Percentiles rank a stretch among this genome's conserved stretches.
Conservation (phyloP, 768 basidiomycete genomes). For the Mycena amicta region DNA sequence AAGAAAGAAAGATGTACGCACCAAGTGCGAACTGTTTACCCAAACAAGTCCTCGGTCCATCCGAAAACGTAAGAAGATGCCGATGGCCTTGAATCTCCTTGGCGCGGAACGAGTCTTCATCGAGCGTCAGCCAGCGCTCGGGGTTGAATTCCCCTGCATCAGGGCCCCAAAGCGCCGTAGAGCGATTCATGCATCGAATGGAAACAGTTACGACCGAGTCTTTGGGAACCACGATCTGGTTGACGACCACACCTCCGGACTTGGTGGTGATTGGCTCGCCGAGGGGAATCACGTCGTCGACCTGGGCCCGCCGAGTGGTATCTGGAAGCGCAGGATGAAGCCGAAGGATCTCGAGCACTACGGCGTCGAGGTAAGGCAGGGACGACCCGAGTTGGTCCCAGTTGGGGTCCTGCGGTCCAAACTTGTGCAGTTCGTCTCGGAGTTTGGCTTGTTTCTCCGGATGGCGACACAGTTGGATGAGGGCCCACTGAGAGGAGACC, state of each 20-base stretch:
- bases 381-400: conserved; percentile 39
- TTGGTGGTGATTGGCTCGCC: conserved; percentile 31
- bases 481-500: conserved; percentile 35
- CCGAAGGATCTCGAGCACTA: conserved; percentile 41
- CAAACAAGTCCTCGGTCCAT: conserved; percentile 48
- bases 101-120: conserved; percentile 26
- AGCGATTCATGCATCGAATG: conserved; percentile 42
- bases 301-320: conserved; percentile 35
- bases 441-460: conserved; percentile 34
- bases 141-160: conserved; percentile 48
- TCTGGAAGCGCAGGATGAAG: conserved; percentile 37
- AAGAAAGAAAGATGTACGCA: too few relatives aligned
- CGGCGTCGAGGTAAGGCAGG: conserved; percentile 45
- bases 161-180: conserved; percentile 44
- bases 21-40: conserved; percentile 47
- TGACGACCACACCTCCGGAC: conserved; percentile 30
- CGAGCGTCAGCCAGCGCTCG: conserved; percentile 42
- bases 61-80: conserved; percentile 47
- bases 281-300: conserved; percentile 43
- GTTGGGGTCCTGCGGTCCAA: conserved; percentile 31
- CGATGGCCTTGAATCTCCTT: conserved; percentile 38
- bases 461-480: conserved; percentile 37
- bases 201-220: conserved; percentile 42
- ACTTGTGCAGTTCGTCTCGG: conserved; percentile 32
- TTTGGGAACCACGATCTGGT: conserved; percentile 38